These are phyloP conservation scores for Suhomyces sp. DNA, from an alignment of 805 yeast genomes.

Conservation along the genomic window DNA sequence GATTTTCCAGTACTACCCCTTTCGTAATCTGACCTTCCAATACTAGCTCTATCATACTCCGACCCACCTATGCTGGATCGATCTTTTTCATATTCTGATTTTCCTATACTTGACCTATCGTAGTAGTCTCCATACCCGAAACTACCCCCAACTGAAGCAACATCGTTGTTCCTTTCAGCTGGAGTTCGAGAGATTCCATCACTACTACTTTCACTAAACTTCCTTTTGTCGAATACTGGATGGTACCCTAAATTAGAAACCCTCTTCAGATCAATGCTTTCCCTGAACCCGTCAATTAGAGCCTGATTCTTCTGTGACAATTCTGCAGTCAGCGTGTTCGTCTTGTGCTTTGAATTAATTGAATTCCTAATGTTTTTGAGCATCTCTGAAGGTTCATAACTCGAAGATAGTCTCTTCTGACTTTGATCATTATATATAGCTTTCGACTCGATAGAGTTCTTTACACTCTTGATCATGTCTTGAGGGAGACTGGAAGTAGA, in stretches of 20 bases:
- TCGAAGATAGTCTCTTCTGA: constrained; percentile 15
- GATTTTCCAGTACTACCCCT: no score
- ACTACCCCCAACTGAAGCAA: no score
- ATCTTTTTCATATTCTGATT: no score
- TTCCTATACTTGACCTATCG: no score
- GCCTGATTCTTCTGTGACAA: constrained; percentile 18
- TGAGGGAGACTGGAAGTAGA: constrained; percentile 12
- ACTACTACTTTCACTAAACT: no score
- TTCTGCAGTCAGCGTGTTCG: constrained; percentile 15
- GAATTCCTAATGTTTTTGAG: constrained; percentile 28
- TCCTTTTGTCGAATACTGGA: neutral
- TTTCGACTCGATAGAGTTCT: constrained; percentile 25
- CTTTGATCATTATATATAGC: constrained; percentile 9
- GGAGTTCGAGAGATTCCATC: no score
- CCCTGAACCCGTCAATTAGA: constrained; percentile 33
- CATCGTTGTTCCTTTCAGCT: no score
- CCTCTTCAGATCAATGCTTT: constrained; percentile 36
- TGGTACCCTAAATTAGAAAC: constrained; percentile 8
- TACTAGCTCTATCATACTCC: no score
- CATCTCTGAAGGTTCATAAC: constrained; percentile 31
- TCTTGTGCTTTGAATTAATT: constrained; percentile 28
- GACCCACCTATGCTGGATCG: no score
- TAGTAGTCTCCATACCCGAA: no score
- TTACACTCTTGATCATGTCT: constrained; percentile 27
- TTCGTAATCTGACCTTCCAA: no score